Evolutionary conservation across 176 grass and related monocot genomes (phyloP), one percentile per base, ranked within the genome.

Genomic region (Carex pumila): DNA sequence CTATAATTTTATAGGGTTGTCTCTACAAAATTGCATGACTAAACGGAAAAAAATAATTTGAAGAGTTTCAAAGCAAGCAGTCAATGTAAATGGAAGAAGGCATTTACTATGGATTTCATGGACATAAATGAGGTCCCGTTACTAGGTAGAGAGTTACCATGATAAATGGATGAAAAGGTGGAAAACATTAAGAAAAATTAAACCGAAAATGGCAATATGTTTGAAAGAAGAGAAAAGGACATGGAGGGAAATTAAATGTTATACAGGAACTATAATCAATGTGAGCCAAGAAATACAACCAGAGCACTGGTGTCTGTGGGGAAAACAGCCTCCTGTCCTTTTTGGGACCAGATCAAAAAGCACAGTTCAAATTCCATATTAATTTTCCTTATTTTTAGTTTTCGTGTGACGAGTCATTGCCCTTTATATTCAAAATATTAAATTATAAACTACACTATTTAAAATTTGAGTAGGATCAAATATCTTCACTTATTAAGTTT

Each of bases 211-310:
- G 29, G 61, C 15, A 65, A 83, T 50, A 68, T 68, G 67, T 67
- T 83, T 83, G 80, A 83, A 67, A 63, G 79, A 66, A 83, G 32
- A 34, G 12, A 21, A 68, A 64, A 81, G 7, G 32, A 81, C 39
- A 81, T 47, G 55, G 79, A 81, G 58, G 73, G 80, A 68, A 82
- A 83, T 83, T 65, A 67, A 83, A 66, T 62, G 59, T 64, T 64
- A 50, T 19, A 63, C 80, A 82, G 80, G 45, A 65, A 58, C 9
- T 65, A 63, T 65, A 39, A 82, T 82, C 61, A 82, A 68, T 83
- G n/a, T n/a, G 19, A 31, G 57, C 61, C 21, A 15, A 50, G 80
- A 83, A 83, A 83, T 68, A 68, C 60, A 83, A 31, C 80, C 39
- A 25, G 0, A 67, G 39, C 80, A 68, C 41, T 83, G 60, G 43